Conservation (phyloP, 2,329 filamentous ascomycete species). For the Fulvia fulva region DNA sequence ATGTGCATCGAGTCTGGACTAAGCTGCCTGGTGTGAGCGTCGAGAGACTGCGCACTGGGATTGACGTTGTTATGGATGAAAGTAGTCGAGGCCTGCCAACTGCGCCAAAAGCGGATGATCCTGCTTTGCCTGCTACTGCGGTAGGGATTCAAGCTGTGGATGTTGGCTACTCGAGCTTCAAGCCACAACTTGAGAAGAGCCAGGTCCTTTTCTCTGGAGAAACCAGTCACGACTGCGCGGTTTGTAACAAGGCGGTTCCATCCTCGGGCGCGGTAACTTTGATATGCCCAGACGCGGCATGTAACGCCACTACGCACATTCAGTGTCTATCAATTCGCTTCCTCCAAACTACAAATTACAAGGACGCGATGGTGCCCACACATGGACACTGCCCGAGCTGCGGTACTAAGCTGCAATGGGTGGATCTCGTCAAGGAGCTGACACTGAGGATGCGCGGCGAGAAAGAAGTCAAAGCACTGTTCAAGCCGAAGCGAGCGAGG, state of each 20-base stretch:
- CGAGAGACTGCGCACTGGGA: slow-evolving; percentile 45
- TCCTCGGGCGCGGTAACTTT: slow-evolving; percentile 41
- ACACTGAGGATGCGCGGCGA: slow-evolving; percentile 67
- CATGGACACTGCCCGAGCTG: slow-evolving; percentile 70
- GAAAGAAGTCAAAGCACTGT: slow-evolving; percentile 65
- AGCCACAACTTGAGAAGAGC: slow-evolving; percentile 51
- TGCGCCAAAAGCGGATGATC: slow-evolving; percentile 23
- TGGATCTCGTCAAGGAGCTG: slow-evolving; percentile 75
- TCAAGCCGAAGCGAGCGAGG: slow-evolving; percentile 44
- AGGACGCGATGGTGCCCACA: slow-evolving; percentile 49
- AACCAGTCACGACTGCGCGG: slow-evolving; percentile 40
- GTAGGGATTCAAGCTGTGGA: slow-evolving; percentile 46
- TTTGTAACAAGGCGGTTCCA: slow-evolving; percentile 46
- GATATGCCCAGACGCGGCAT: slow-evolving; percentile 50
- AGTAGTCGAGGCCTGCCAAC: slow-evolving; percentile 4
- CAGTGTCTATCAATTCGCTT: slow-evolving; percentile 54
- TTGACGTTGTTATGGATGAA: slow-evolving; percentile 42
- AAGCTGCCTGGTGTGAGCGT: slow-evolving; percentile 51
- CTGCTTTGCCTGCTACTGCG: neutral
- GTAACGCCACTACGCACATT: slow-evolving; percentile 51
- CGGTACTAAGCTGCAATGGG: slow-evolving; percentile 61
- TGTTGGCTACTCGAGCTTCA: slow-evolving; percentile 50
- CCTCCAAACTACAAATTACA: slow-evolving; percentile 39
- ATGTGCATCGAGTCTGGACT: slow-evolving; percentile 67
- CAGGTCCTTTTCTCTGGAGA: slow-evolving; percentile 39